Conservation (phyloP, 2,329 filamentous ascomycete species). For the Aspergillus japonicus region DNA sequence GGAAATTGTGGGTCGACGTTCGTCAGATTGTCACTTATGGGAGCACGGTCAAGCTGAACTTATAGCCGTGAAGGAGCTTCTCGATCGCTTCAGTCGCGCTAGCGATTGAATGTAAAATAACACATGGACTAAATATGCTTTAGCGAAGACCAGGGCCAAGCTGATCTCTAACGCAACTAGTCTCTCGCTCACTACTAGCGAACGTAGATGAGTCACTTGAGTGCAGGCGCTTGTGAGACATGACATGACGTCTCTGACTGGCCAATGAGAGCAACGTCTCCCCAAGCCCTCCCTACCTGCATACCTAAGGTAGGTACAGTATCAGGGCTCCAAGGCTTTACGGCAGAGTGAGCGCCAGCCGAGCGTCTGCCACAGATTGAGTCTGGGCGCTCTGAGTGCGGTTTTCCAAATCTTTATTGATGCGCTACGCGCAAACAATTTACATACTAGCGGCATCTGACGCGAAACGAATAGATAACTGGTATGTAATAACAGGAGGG, state of each 20-base stretch:
- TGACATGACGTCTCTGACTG: background rate
- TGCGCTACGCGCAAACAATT: background rate
- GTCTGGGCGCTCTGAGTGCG: background rate
- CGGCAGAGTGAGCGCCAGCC: background rate
- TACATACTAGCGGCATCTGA: background rate
- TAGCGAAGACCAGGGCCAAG: background rate
- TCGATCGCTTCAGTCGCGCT: constrained; percentile 25
- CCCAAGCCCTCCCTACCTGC: background rate
- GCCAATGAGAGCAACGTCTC: background rate
- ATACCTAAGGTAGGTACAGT: background rate
- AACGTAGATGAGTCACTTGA: background rate
- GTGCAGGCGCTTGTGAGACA: background rate
- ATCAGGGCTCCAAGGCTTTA: background rate
- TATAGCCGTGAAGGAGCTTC: constrained; percentile 42
- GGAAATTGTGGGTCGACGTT: constrained; percentile 37
- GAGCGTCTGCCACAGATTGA: background rate
- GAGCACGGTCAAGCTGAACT: constrained; percentile 40
- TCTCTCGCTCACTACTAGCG: background rate
- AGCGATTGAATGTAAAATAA: background rate
- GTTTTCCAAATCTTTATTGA: background rate
- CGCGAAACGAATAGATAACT: background rate
- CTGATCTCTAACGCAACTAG: background rate
- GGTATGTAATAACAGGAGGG: background rate
- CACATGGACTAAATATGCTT: background rate
- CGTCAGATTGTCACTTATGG: constrained; percentile 28